phyloP scores from a whole-genome alignment of 2,329 filamentous ascomycete species.

The Xylogone sp. region DNA sequence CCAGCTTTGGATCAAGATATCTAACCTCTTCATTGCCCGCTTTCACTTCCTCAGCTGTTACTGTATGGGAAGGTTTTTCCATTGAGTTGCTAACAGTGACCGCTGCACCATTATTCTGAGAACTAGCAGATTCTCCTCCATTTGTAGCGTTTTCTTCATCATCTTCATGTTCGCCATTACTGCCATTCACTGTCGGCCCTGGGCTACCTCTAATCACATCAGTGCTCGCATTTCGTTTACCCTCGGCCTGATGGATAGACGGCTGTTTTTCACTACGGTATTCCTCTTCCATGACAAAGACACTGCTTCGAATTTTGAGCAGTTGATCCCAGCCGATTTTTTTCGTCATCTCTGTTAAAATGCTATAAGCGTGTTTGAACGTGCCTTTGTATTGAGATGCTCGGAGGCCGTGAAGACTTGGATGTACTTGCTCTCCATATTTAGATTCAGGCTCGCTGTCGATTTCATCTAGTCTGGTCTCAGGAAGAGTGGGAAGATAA shows the following conservation, averaged over 20 bases:
- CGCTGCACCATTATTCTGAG: slow-evolving; percentile 20
- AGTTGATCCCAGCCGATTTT: slow-evolving; percentile 98
- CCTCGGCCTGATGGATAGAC: slow-evolving; percentile 37
- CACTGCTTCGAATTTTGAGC: slow-evolving; percentile 88
- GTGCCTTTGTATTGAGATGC: slow-evolving; percentile 91
- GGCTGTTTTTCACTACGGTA: slow-evolving; percentile 85
- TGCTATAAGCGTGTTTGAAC: slow-evolving; percentile 89
- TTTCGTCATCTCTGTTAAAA: slow-evolving; percentile 91
- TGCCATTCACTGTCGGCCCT: slow-evolving; percentile 45
- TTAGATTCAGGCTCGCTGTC: slow-evolving; percentile 83
- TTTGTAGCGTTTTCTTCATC: slow-evolving; percentile 26
- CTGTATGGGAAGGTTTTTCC: slow-evolving; percentile 76
- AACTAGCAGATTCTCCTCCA: slow-evolving; percentile 18
- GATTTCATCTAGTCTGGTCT: slow-evolving; percentile 92
- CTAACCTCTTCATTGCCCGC: slow-evolving; percentile 68
- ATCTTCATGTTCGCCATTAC: slow-evolving; percentile 31
- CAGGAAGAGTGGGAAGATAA: slow-evolving; percentile 78
- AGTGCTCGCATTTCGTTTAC: slow-evolving; percentile 71
- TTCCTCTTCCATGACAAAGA: slow-evolving; percentile 99
- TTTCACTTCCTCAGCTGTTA: slow-evolving; percentile 74
- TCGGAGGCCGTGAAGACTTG: slow-evolving; percentile 78
- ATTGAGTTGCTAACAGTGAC: slow-evolving; percentile 38
- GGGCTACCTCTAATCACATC: slow-evolving; percentile 73
- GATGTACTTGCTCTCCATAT: slow-evolving; percentile 81
- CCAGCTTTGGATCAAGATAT: slow-evolving; percentile 2